Evolutionary conservation across 2,329 filamentous ascomycete species (phyloP), one percentile per base, ranked within the genome.

Genomic region (Pestalotiopsis sp.): DNA sequence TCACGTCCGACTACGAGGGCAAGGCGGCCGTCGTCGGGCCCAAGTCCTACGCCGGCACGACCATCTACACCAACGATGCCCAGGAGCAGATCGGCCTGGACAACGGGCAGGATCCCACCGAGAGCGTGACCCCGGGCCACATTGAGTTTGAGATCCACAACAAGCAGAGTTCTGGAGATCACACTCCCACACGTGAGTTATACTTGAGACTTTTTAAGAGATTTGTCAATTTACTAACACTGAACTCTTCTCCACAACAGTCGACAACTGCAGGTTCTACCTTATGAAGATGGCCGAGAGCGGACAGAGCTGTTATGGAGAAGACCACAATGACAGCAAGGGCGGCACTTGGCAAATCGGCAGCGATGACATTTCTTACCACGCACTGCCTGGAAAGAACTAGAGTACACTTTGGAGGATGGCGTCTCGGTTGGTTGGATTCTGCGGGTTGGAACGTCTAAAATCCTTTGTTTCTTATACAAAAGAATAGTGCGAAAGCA

Each of bases 81-180:
- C n/a, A 23, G 4, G 58, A 61, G n/a, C 58, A 61, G 58, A 61
- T 61, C n/a, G 58, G 58, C 3, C 58, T 61, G 6, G n/a, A n/a
- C 23, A 23, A 23, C 12, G 58, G 58, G 13, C 13, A 61, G 23
- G 25, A 61, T 2, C 58, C 58, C 7, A 61, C 23, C 11, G 25
- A 31, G 4, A 31, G 17, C 25, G 27, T 61, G 11, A n/a, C 27
- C 12, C 58, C 58, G 4, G 58, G 58, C 23, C 58, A 61, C 58
- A 61, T 61, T 4, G 58, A 61, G 17, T 61, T 61, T 3, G 58
- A 61, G 58, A 61, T 61, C 31, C 58, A 61, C 31, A 61, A 61
- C 31, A 61, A 61, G 58, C 58, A 61, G 58, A 27, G 27, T 6
- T 23, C 58, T 27, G 58, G 58, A 27, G 58, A 61, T 27, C 58